These are phyloP conservation scores for Telopea speciosissima DNA, from an alignment of 177 flowering plant species.

Conservation along the genomic window DNA sequence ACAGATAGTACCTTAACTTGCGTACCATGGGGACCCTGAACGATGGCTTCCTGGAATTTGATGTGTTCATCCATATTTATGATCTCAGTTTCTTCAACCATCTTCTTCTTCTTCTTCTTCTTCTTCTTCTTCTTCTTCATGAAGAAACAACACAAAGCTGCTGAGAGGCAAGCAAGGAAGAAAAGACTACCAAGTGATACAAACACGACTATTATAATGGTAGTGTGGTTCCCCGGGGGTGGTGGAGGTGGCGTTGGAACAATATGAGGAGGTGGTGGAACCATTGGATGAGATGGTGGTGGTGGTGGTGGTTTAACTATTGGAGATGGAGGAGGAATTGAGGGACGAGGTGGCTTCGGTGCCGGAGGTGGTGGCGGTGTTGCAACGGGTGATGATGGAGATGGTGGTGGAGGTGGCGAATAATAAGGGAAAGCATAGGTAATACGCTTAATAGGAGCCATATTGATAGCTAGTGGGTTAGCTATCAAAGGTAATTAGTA, in stretches of 20 bases:
- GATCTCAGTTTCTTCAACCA: constrained; percentile 20
- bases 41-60: constrained; percentile 29
- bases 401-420: constrained; percentile 24
- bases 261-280: constrained; percentile 27
- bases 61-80: constrained; percentile 34
- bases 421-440: constrained; percentile 9
- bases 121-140: constrained; percentile 38
- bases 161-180: constrained; percentile 50
- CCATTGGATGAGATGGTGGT: constrained; percentile 21
- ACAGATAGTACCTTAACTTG: constrained; percentile 19
- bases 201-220: constrained; percentile 52
- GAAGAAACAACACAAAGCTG: constrained; percentile 47
- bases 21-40: constrained; percentile 37
- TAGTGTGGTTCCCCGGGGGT: constrained; percentile 21
- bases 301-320: constrained; percentile 8
- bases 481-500: too few species aligned
- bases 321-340: constrained; percentile 21
- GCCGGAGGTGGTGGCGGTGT: constrained; percentile 19
- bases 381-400: constrained; percentile 23
- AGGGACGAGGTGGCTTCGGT: constrained; percentile 6
- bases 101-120: too few species aligned
- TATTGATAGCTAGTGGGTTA: too few species aligned
- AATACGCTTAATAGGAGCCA: too few species aligned
- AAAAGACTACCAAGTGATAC: constrained; percentile 62
- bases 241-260: constrained; percentile 37